Conservation (phyloP, 495 filamentous ascomycete species). For the Elasticomyces elasticus region DNA sequence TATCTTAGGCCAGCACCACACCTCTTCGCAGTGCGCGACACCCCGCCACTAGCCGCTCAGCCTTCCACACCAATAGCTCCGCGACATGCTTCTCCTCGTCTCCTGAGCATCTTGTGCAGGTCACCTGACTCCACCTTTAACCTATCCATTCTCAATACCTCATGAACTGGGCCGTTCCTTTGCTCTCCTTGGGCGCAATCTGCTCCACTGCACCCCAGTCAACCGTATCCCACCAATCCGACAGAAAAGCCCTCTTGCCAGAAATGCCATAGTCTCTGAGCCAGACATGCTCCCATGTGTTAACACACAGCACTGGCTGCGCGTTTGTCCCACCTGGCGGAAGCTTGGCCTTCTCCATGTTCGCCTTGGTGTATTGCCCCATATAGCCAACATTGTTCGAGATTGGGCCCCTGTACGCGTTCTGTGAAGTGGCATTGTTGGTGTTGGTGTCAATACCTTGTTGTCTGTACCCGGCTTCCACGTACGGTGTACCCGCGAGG, state of each 20-base stretch:
- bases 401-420: slow-evolving; percentile 5
- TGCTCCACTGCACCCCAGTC: slow-evolving; percentile 65
- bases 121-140: too few relatives aligned
- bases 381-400: slow-evolving; percentile 37
- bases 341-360: slow-evolving; percentile 24
- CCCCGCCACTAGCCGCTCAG: too few relatives aligned
- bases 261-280: slow-evolving; percentile 71
- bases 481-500: slow-evolving; percentile 79
- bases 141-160: slow-evolving; percentile 1
- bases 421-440: slow-evolving; percentile 24
- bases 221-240: slow-evolving; percentile 76
- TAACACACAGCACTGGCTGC: slow-evolving; percentile 74
- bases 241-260: slow-evolving; percentile 67
- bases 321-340: slow-evolving; percentile 62
- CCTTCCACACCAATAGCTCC: too few relatives aligned
- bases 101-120: too few relatives aligned
- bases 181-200: slow-evolving; percentile 1
- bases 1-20: too few relatives aligned
- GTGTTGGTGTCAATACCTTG: slow-evolving; percentile 79
- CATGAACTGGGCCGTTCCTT: neutral
- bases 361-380: slow-evolving; percentile 27
- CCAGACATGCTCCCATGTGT: slow-evolving; percentile 95
- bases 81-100: too few relatives aligned
- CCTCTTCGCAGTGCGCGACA: too few relatives aligned
- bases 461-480: slow-evolving; percentile 68